A percentile compares a stretch with the other conserved stretches of the same genome.
These are phyloP conservation scores for Pythium oligandrum DNA, from an alignment of 352 stramenopile genomes.

Conservation along the genomic window DNA sequence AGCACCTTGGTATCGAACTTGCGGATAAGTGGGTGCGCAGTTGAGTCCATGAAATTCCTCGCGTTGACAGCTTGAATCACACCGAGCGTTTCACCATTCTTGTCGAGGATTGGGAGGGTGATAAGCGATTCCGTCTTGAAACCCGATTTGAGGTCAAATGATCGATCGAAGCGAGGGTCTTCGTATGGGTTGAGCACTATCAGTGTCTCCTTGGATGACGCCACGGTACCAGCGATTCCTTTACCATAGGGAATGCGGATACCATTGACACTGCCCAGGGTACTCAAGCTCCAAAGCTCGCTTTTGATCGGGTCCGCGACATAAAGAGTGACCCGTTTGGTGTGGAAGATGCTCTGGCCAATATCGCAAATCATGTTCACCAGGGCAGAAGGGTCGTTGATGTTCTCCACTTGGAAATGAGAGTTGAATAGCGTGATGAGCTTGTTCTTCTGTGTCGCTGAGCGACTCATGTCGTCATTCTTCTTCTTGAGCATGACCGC, in stretches of 20 bases:
- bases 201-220: slow-evolving; percentile 46
- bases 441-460: slow-evolving; percentile 63
- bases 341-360: slow-evolving; percentile 65
- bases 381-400: slow-evolving; percentile 64
- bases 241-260: slow-evolving; percentile 65
- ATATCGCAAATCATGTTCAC: slow-evolving; percentile 74
- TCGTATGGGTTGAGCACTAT: slow-evolving; percentile 72
- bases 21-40: slow-evolving; percentile 39
- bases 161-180: slow-evolving; percentile 72
- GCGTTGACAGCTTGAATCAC: slow-evolving; percentile 68
- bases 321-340: slow-evolving; percentile 60
- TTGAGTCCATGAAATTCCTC: slow-evolving; percentile 33
- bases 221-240: slow-evolving; percentile 73
- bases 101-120: slow-evolving; percentile 66
- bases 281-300: slow-evolving; percentile 72
- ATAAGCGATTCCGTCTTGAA: slow-evolving; percentile 81
- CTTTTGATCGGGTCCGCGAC: slow-evolving; percentile 71
- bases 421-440: slow-evolving; percentile 59
- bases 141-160: slow-evolving; percentile 75
- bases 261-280: slow-evolving; percentile 63
- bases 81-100: slow-evolving; percentile 58
- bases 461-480: slow-evolving; percentile 51
- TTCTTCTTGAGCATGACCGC: slow-evolving; percentile 46
- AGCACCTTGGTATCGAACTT: slow-evolving; percentile 63
- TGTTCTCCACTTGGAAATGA: slow-evolving; percentile 58